Evolutionary conservation across 2,329 filamentous ascomycete genomes (phyloP).

Genomic region (Penicillium sp.): DNA sequence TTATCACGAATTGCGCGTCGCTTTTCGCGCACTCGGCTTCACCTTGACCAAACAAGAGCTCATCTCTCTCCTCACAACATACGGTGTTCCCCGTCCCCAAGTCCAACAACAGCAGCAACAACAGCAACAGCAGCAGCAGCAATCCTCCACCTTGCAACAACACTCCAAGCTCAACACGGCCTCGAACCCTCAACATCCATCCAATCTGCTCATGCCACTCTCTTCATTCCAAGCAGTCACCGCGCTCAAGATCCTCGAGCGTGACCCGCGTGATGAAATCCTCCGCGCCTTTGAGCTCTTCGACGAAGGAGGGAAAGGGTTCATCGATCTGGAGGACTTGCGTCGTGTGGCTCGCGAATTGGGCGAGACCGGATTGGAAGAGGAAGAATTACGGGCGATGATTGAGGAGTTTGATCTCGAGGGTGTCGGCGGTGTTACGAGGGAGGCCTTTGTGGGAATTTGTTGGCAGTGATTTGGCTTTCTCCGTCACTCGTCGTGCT

Average conservation of each 20-base stretch:
- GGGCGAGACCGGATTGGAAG: constrained; percentile 78
- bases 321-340: constrained; percentile 83
- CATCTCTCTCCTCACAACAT: constrained; percentile 69
- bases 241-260: constrained; percentile 69
- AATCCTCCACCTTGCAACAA: constrained; percentile 25
- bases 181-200: constrained; percentile 53
- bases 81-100: constrained; percentile 65
- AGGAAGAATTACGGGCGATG: constrained; percentile 91
- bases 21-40: constrained; percentile 91
- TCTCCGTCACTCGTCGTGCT: not conserved
- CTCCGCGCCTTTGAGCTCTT: constrained; percentile 87
- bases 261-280: constrained; percentile 88
- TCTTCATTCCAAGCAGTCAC: constrained; percentile 69
- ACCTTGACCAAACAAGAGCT: constrained; percentile 83
- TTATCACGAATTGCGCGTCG: constrained; percentile 97
- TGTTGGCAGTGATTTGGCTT: constrained; percentile 46
- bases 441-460: constrained; percentile 62
- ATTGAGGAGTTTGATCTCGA: constrained; percentile 97
- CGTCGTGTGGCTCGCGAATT: constrained; percentile 81
- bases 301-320: constrained; percentile 84
- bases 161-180: constrained; percentile 17
- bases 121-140: constrained; percentile 18
- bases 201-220: constrained; percentile 65
- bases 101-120: constrained; percentile 37
- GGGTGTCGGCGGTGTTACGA: constrained; percentile 70